phyloP scores from a whole-genome alignment of 2,329 filamentous ascomycete genomes.

The Oidium heveae region DNA sequence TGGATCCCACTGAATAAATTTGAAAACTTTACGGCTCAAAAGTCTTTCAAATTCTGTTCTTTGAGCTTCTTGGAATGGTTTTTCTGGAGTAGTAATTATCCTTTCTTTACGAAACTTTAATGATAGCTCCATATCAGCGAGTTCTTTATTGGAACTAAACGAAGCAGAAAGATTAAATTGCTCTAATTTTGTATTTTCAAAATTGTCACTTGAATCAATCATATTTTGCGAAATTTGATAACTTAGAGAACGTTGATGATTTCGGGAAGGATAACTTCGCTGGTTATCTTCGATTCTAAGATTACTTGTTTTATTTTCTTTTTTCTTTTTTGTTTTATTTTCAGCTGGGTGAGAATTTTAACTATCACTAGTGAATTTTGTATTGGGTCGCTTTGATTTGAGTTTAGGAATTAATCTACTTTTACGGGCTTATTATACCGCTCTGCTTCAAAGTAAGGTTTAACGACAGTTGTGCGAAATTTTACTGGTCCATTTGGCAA shows the following conservation, averaged over 20 bases:
- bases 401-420: not conserved
- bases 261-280: not conserved
- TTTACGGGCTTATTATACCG: not conserved
- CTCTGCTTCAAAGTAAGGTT: not conserved
- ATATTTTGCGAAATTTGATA: not conserved
- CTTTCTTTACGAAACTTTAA: not conserved
- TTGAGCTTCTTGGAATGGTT: not conserved
- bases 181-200: not conserved
- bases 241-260: not conserved
- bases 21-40: no score
- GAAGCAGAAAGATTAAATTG: not conserved
- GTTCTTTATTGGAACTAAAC: not conserved
- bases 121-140: not conserved
- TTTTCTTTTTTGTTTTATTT: not conserved
- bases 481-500: no score
- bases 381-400: not conserved
- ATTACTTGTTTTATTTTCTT: not conserved
- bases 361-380: not conserved
- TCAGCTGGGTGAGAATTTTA: not conserved
- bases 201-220: no score
- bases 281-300: not conserved
- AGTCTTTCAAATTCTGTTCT: no score
- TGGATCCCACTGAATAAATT: no score
- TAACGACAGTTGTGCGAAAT: not conserved
- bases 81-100: not conserved